These are phyloP conservation scores for Pseudogymnoascus sp. DNA, from an alignment of 2,329 filamentous ascomycete genomes.

Conservation along the genomic window DNA sequence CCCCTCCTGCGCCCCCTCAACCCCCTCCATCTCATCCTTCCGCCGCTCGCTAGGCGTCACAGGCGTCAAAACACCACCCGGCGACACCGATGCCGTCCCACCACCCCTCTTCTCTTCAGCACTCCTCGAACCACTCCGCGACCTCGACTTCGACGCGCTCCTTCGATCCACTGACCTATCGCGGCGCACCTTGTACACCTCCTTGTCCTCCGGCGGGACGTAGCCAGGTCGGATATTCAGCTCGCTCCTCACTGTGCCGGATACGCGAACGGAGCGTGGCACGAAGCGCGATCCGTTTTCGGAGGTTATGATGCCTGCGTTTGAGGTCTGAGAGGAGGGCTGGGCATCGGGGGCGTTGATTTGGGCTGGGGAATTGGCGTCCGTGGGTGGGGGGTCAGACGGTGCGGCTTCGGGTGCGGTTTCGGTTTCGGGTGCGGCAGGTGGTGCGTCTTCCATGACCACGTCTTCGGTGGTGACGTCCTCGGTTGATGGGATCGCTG, in stretches of 20 bases:
- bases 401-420: not conserved
- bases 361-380: not conserved
- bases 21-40: not conserved
- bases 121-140: not conserved
- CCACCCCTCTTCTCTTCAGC: not conserved
- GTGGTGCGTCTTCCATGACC: not conserved
- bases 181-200: slow-evolving; percentile 76
- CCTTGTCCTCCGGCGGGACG: slow-evolving; percentile 82
- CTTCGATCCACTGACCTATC: not conserved
- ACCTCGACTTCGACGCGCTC: not conserved
- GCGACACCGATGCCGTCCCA: not conserved
- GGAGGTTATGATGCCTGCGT: slow-evolving; percentile 65
- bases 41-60: not conserved
- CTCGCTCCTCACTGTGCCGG: slow-evolving; percentile 78
- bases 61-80: not conserved
- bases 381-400: not conserved
- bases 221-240: slow-evolving; percentile 88
- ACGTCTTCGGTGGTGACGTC: not conserved
- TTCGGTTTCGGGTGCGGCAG: not conserved
- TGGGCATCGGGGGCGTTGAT: not conserved
- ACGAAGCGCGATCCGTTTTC: slow-evolving; percentile 72
- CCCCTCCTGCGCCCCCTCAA: no score
- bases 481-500: not conserved
- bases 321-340: slow-evolving; percentile 20
- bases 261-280: slow-evolving; percentile 71